These are phyloP conservation scores for Botrytis deweyae DNA, from an alignment of 2,329 filamentous ascomycete species.

Conservation along the genomic window DNA sequence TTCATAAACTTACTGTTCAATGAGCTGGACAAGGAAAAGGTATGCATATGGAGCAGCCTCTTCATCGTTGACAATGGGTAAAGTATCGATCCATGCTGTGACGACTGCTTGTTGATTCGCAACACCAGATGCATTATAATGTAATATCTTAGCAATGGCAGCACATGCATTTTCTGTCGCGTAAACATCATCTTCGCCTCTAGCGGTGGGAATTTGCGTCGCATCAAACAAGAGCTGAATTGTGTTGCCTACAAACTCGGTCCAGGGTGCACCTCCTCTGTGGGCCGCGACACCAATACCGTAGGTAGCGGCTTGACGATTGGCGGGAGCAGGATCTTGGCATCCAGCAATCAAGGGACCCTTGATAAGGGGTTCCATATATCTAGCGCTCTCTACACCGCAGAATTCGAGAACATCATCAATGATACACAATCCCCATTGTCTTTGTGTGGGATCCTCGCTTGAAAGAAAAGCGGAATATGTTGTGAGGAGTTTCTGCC, in stretches of 20 bases:
- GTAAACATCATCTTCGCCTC: slow-evolving; percentile 91
- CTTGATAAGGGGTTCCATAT: slow-evolving; percentile 74
- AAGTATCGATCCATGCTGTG: slow-evolving; percentile 82
- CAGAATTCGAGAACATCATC: slow-evolving; percentile 98
- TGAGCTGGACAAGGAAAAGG: slow-evolving; percentile 84
- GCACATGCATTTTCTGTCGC: slow-evolving; percentile 97
- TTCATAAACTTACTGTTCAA: slow-evolving; percentile 76
- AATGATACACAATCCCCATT: slow-evolving; percentile 99
- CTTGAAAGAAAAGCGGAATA: slow-evolving; percentile 85
- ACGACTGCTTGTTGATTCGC: slow-evolving; percentile 73
- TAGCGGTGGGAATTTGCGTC: slow-evolving; percentile 75
- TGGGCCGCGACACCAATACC: slow-evolving; percentile 94
- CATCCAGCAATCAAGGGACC: slow-evolving; percentile 85
- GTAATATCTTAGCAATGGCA: slow-evolving; percentile 93
- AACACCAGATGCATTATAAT: slow-evolving; percentile 80
- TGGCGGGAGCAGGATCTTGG: slow-evolving; percentile 81
- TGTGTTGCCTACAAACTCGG: slow-evolving; percentile 78
- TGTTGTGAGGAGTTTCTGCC: slow-evolving; percentile 81
- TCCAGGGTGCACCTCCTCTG: slow-evolving; percentile 83
- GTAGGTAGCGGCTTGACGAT: slow-evolving; percentile 93
- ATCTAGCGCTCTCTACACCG: slow-evolving; percentile 82
- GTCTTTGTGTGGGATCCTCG: slow-evolving; percentile 81
- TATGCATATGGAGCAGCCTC: slow-evolving; percentile 97
- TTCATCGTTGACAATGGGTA: slow-evolving; percentile 92
- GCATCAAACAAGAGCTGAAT: slow-evolving; percentile 83